These are phyloP conservation scores for Thalassiosira delicatula DNA, from an alignment of 352 stramenopile species.

Conservation along the genomic window DNA sequence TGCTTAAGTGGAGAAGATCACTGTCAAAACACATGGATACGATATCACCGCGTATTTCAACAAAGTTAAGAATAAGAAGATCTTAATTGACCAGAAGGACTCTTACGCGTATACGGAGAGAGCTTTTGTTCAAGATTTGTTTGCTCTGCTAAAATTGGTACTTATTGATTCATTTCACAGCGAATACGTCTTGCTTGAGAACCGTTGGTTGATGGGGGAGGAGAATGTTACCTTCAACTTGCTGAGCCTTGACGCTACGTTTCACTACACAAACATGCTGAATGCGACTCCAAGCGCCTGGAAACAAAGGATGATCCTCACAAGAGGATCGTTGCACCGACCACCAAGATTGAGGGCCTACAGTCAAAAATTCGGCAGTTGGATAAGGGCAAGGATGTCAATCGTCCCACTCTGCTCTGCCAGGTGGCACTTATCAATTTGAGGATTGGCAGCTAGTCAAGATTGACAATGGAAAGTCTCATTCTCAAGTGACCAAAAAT, in stretches of 20 bases:
- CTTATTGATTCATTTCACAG: neutral
- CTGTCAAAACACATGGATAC: too few relatives aligned
- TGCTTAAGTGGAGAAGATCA: neutral
- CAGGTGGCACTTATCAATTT: too few relatives aligned
- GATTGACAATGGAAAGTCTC: neutral
- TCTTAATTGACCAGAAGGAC: too few relatives aligned
- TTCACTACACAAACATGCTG: constrained; percentile 1
- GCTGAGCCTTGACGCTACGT: neutral
- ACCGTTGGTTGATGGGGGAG: neutral
- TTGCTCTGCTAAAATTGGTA: neutral
- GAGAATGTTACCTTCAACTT: neutral
- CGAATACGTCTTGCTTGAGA: neutral
- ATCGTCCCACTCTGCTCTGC: too few relatives aligned
- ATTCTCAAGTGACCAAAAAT: neutral
- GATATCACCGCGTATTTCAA: neutral
- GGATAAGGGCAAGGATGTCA: too few relatives aligned
- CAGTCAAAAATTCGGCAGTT: too few relatives aligned
- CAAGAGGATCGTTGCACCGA: constrained; percentile 9
- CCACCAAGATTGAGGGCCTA: constrained; percentile 3
- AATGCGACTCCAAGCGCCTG: neutral
- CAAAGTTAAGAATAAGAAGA: neutral
- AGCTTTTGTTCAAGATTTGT: neutral
- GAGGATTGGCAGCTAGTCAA: too few relatives aligned
- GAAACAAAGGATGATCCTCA: neutral
- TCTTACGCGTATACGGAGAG: neutral